Evolutionary conservation across 805 yeast genomes (phyloP).

Genomic region (Clavispora vitiphila): DNA sequence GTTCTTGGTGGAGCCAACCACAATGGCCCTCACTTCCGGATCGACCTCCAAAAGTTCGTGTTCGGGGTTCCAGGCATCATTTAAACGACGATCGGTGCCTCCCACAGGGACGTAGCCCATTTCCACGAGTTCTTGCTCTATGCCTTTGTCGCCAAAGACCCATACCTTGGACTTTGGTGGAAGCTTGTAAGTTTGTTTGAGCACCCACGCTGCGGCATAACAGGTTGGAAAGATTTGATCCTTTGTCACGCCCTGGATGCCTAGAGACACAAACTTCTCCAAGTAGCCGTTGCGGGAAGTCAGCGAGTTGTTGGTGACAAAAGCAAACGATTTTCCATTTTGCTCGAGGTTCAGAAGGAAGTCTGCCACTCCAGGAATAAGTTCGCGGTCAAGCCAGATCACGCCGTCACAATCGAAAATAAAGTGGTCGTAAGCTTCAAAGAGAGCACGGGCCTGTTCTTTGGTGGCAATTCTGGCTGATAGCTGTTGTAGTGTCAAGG

Average conservation of each 20-base stretch:
- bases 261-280: slow-evolving; percentile 27
- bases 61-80: slow-evolving; percentile 21
- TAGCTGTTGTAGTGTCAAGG: neutral
- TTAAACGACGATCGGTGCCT: slow-evolving; percentile 27
- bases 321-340: slow-evolving; percentile 24
- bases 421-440: slow-evolving; percentile 32
- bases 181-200: slow-evolving; percentile 19
- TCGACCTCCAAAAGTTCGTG: slow-evolving; percentile 27
- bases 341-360: slow-evolving; percentile 20
- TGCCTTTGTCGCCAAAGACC: slow-evolving; percentile 38
- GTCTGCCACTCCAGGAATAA: slow-evolving; percentile 30
- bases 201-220: slow-evolving; percentile 30
- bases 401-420: slow-evolving; percentile 42
- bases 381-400: slow-evolving; percentile 32
- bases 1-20: slow-evolving; percentile 35
- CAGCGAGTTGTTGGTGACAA: slow-evolving; percentile 37
- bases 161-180: slow-evolving; percentile 31
- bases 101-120: slow-evolving; percentile 32
- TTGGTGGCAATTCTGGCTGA: slow-evolving; percentile 4
- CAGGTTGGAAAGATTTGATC: slow-evolving; percentile 33
- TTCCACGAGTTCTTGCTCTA: slow-evolving; percentile 29
- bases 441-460: slow-evolving; percentile 16
- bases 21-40: slow-evolving; percentile 35
- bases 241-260: slow-evolving; percentile 23
- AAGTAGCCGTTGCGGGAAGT: slow-evolving; percentile 30